These are phyloP conservation scores for Talaromyces atroroseus DNA, from an alignment of 2,329 filamentous ascomycete genomes.

Conservation along the genomic window DNA sequence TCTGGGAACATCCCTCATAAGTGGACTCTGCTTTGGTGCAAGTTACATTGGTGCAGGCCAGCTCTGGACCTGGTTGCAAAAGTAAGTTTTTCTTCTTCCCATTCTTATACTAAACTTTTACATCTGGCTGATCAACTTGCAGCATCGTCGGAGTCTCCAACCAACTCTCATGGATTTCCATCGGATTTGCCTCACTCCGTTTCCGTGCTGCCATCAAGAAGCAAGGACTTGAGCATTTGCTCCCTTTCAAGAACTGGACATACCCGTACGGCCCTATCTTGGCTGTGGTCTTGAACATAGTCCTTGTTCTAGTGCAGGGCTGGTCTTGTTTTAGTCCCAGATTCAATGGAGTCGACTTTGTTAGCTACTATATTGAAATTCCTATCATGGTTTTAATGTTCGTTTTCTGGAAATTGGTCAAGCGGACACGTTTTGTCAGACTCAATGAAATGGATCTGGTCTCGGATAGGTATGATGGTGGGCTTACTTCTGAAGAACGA, in stretches of 20 bases:
- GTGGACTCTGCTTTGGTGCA: constrained; percentile 58
- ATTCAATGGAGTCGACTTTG: constrained; percentile 56
- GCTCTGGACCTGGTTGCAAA: constrained; percentile 62
- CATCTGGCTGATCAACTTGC: background rate
- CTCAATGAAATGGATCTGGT: constrained; percentile 48
- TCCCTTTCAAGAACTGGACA: constrained; percentile 63
- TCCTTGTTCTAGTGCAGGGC: constrained; percentile 60
- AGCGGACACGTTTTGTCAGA: constrained; percentile 41
- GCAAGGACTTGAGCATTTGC: constrained; percentile 56
- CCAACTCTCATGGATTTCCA: constrained; percentile 59
- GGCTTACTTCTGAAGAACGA: constrained; percentile 10
- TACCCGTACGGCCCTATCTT: constrained; percentile 58
- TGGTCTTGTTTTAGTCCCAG: constrained; percentile 54
- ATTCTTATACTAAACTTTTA: background rate
- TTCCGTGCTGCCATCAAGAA: constrained; percentile 54
- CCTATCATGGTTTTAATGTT: constrained; percentile 55
- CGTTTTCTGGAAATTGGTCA: constrained; percentile 52
- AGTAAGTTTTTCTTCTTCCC: constrained; percentile 35
- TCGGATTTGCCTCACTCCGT: constrained; percentile 59
- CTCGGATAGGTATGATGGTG: constrained; percentile 37
- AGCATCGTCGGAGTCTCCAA: constrained; percentile 63
- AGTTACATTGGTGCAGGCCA: constrained; percentile 62
- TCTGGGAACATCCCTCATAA: constrained; percentile 49
- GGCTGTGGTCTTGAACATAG: constrained; percentile 52
- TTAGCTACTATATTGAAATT: constrained; percentile 60